Percentiles rank a stretch among this genome's conserved stretches.
These are phyloP conservation scores for Ogataea nitratoaversa DNA, from an alignment of 805 yeast genomes.

Conservation along the genomic window DNA sequence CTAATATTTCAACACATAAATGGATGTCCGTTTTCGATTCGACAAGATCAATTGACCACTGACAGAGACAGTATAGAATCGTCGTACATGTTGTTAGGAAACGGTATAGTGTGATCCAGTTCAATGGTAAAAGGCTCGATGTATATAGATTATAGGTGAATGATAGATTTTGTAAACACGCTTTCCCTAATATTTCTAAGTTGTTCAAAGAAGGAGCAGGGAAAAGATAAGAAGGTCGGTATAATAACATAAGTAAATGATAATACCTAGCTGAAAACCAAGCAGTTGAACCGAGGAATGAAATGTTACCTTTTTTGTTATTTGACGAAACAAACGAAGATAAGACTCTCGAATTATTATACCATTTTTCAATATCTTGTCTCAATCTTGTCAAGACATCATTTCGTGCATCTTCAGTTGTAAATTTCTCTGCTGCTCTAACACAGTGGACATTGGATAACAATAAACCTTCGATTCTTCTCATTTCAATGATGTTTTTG, in stretches of 20 bases:
- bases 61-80: constrained; percentile 42
- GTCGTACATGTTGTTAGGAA: constrained; percentile 45
- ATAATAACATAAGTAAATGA: constrained; percentile 41
- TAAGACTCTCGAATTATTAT: constrained; percentile 19
- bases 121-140: constrained; percentile 40
- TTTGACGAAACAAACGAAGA: constrained; percentile 10
- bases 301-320: constrained; percentile 12
- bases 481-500: constrained; percentile 37
- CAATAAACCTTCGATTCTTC: constrained; percentile 45
- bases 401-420: constrained; percentile 30
- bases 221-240: constrained; percentile 45
- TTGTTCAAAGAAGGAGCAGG: constrained; percentile 41
- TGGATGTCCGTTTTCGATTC: constrained; percentile 44
- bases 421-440: constrained; percentile 31
- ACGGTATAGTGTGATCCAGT: constrained; percentile 47
- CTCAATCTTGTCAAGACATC: constrained; percentile 32
- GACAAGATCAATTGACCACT: constrained; percentile 41
- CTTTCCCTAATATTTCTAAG: constrained; percentile 40
- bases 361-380: constrained; percentile 36
- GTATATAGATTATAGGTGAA: constrained; percentile 43
- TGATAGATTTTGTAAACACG: constrained; percentile 42
- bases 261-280: constrained; percentile 42
- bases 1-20: constrained; percentile 41
- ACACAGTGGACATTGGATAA: constrained; percentile 43
- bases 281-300: constrained; percentile 29